phyloP scores from a whole-genome alignment of 139 green algal genomes.

The Micromonas commoda region DNA sequence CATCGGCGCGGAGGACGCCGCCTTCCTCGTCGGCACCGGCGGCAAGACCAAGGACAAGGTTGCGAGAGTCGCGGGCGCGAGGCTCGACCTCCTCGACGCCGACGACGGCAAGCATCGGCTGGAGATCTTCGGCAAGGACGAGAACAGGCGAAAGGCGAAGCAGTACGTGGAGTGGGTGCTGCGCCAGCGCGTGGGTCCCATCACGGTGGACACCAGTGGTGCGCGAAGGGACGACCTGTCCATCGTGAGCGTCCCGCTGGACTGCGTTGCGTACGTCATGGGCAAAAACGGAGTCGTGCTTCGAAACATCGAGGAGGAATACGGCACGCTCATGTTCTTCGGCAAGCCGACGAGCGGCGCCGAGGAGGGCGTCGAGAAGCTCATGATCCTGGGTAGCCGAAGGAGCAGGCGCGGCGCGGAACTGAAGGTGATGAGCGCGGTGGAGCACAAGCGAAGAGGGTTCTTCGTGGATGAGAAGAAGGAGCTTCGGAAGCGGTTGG shows the following conservation, averaged over 20 bases:
- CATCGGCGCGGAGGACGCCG: neutral
- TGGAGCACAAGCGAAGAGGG: conserved; percentile 19
- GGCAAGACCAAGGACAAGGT: conserved; percentile 21
- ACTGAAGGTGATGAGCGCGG: conserved; percentile 23
- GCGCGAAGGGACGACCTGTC: conserved; percentile 3
- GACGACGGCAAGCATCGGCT: neutral
- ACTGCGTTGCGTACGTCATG: conserved; percentile 19
- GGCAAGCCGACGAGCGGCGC: neutral
- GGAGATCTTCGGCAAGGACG: neutral
- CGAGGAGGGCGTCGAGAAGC: neutral
- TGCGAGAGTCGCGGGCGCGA: neutral
- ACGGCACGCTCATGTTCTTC: conserved; percentile 28
- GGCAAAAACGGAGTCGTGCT: conserved; percentile 5
- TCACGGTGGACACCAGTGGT: neutral
- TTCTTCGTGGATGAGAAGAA: conserved; percentile 10
- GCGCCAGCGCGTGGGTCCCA: conserved; percentile 4
- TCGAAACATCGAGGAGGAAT: conserved; percentile 19
- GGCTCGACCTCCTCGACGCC: neutral
- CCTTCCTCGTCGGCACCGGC: neutral
- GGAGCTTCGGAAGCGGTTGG: neutral
- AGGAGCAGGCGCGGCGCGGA: conserved; percentile 6
- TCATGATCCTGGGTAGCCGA: conserved; percentile 9
- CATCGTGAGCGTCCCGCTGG: conserved; percentile 1
- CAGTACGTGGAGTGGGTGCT: conserved; percentile 22
- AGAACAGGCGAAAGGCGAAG: neutral